A percentile compares a stretch with the other conserved stretches of the same genome.
Conservation (phyloP, 2,329 filamentous ascomycete genomes). For the Pseudogymnoascus sp. region DNA sequence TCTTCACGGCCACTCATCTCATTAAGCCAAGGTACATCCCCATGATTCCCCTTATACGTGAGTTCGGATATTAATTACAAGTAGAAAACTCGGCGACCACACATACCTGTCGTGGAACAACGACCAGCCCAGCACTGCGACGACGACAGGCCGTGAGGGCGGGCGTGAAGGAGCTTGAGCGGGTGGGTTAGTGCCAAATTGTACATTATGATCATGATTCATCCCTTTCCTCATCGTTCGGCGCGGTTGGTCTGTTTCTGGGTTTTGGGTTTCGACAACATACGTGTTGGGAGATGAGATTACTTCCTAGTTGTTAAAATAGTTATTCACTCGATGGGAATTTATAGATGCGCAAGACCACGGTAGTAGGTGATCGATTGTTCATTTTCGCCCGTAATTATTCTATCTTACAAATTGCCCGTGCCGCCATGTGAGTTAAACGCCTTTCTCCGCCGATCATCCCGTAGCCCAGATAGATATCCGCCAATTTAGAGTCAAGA, state of each 20-base stretch:
- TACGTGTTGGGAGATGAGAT: background rate
- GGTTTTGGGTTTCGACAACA: background rate
- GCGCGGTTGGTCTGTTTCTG: constrained; percentile 7
- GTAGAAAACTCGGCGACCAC: constrained; percentile 91
- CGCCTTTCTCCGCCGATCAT: background rate
- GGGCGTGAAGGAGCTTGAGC: constrained; percentile 9
- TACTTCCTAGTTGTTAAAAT: constrained; percentile 1
- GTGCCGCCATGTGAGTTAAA: background rate
- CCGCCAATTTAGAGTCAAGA: background rate
- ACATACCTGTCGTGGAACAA: constrained; percentile 96
- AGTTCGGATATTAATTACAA: constrained; percentile 13
- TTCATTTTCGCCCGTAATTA: background rate
- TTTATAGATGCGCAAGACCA: background rate
- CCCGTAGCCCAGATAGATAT: background rate
- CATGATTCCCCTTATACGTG: background rate
- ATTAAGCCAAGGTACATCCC: constrained; percentile 71
- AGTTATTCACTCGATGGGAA: background rate
- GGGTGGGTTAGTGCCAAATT: background rate
- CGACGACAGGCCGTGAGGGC: constrained; percentile 46
- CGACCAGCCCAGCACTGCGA: constrained; percentile 50
- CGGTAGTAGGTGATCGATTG: background rate
- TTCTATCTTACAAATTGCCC: constrained; percentile 3
- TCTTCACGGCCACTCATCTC: constrained; percentile 86
- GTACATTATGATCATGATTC: constrained; percentile 11
- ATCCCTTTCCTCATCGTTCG: constrained; percentile 3